Conservation (phyloP, 345 rosid species). For the Stellera chamaejasme region DNA sequence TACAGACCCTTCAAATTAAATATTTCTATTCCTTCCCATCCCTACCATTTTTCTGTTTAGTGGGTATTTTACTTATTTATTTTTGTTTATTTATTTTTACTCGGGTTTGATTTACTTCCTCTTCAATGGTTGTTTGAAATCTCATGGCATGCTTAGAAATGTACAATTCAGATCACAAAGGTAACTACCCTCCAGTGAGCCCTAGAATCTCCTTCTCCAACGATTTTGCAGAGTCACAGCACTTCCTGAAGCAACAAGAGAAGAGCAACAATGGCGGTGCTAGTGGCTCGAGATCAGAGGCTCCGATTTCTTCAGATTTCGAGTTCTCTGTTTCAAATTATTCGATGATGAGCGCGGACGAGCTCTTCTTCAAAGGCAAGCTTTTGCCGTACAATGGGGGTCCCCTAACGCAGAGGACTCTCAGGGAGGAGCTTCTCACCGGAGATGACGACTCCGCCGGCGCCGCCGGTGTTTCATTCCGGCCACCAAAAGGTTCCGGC, state of each 20-base stretch:
- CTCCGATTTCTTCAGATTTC: constrained; percentile 58
- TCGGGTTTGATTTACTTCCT: constrained; percentile 1
- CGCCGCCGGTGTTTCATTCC: constrained; percentile 20
- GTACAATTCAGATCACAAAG: constrained; percentile 60
- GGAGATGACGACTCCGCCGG: constrained; percentile 27
- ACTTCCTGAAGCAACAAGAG: constrained; percentile 36
- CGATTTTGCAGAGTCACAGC: constrained; percentile 64
- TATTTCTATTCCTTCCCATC: constrained; percentile 11
- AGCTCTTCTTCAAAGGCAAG: constrained; percentile 88
- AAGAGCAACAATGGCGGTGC: constrained; percentile 17
- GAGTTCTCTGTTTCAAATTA: constrained; percentile 75
- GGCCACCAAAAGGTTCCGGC: constrained; percentile 53
- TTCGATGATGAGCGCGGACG: constrained; percentile 96
- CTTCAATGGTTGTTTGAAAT: constrained; percentile 25
- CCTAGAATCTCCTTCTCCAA: constrained; percentile 92
- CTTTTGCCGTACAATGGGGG: constrained; percentile 51
- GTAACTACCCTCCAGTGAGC: constrained; percentile 43
- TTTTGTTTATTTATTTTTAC: constrained; percentile 13
- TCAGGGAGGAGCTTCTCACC: constrained; percentile 82
- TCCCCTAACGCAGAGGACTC: constrained; percentile 59
- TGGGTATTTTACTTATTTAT: background rate
- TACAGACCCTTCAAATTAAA: constrained; percentile 29
- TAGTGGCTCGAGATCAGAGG: constrained; percentile 24
- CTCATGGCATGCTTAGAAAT: constrained; percentile 80
- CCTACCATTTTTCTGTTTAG: constrained; percentile 2